phyloP scores from a whole-genome alignment of 2,329 filamentous ascomycete species.

The Coleophoma crateriformis region DNA sequence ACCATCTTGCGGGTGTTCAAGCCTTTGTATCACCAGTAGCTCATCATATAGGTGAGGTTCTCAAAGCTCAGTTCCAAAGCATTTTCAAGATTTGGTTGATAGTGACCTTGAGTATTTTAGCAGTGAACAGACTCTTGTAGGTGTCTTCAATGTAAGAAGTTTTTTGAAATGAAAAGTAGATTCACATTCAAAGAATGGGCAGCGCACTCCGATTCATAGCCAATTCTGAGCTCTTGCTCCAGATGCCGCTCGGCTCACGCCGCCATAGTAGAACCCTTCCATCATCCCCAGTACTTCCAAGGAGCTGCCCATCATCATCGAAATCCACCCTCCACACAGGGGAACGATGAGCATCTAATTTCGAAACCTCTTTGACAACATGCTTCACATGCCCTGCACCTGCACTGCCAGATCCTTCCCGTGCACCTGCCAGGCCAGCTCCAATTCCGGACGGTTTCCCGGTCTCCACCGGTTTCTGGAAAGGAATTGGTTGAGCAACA shows the following conservation, averaged over 20 bases:
- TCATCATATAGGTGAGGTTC: too few species aligned
- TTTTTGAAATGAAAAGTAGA: neutral
- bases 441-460: conserved; percentile 43
- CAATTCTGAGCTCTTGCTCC: conserved; percentile 25
- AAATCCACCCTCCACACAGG: conserved; percentile 75
- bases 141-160: too few species aligned
- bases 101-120: too few species aligned
- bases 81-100: too few species aligned
- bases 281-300: conserved; percentile 74
- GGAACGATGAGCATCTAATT: conserved; percentile 60
- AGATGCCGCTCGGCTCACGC: conserved; percentile 32
- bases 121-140: too few species aligned
- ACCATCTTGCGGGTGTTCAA: too few species aligned
- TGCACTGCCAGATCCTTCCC: conserved; percentile 34
- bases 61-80: too few species aligned
- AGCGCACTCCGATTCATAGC: conserved; percentile 16
- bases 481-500: conserved; percentile 4
- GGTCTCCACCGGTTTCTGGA: conserved; percentile 14
- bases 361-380: conserved; percentile 55
- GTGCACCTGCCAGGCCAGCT: conserved; percentile 41
- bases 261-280: conserved; percentile 59
- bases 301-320: conserved; percentile 62
- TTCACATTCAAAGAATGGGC: neutral
- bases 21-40: conserved; percentile 5
- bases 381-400: conserved; percentile 62